These are phyloP conservation scores for Talaromyces sp. DNA, from an alignment of 2,329 filamentous ascomycete genomes.

Conservation along the genomic window DNA sequence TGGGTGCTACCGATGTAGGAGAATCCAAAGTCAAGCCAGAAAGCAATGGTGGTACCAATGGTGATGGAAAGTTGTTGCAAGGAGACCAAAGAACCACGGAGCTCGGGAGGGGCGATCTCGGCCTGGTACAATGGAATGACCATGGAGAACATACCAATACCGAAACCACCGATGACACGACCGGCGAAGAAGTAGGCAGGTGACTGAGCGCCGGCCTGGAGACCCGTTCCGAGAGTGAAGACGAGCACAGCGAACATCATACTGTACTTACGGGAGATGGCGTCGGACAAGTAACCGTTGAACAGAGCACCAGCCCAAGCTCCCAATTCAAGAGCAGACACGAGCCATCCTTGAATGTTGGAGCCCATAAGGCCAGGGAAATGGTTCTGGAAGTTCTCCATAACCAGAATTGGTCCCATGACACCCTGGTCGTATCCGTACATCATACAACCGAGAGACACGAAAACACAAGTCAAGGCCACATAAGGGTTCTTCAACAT, in stretches of 20 bases:
- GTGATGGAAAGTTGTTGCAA: conserved; percentile 15
- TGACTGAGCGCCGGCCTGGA: conserved; percentile 23
- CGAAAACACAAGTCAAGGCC: conserved; percentile 34
- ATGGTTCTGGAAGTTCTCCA: conserved; percentile 34
- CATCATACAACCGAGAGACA: conserved; percentile 31
- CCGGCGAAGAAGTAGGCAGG: conserved; percentile 27
- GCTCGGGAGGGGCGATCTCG: conserved; percentile 19
- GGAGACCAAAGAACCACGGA: conserved; percentile 13
- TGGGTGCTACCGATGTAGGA: conserved; percentile 11
- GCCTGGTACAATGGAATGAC: conserved; percentile 28
- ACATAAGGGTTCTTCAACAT: conserved; percentile 41
- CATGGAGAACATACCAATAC: conserved; percentile 29
- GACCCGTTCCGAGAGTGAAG: conserved; percentile 27
- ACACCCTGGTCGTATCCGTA: conserved; percentile 36
- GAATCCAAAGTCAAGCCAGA: conserved; percentile 15
- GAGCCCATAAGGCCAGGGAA: conserved; percentile 30
- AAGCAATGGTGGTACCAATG: conserved; percentile 15
- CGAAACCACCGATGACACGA: conserved; percentile 26
- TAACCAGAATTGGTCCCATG: conserved; percentile 32
- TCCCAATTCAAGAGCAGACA: conserved; percentile 31
- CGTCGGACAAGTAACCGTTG: conserved; percentile 28
- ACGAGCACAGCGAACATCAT: conserved; percentile 32
- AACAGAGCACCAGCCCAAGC: conserved; percentile 30
- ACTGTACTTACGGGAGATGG: conserved; percentile 29
- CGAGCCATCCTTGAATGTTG: conserved; percentile 17